phyloP scores from a whole-genome alignment of 2,329 filamentous ascomycete species.

The Arthrinium puccinioides region DNA sequence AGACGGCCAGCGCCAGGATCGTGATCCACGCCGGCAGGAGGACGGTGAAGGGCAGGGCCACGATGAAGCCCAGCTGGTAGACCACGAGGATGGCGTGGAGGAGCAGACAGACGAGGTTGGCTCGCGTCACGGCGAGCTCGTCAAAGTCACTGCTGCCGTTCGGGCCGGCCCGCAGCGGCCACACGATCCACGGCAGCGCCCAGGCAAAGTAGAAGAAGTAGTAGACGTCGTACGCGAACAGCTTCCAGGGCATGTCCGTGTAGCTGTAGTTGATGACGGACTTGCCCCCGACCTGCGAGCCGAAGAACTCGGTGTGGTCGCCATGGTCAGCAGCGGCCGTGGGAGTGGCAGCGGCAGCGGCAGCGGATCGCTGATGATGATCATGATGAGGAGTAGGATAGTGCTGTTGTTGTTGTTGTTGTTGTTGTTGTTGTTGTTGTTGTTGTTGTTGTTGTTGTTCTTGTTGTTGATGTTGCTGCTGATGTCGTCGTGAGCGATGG shows the following conservation, averaged over 20 bases:
- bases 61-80: slow-evolving; percentile 53
- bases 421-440: too few relatives aligned
- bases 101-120: slow-evolving; percentile 49
- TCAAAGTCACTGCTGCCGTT: slow-evolving; percentile 47
- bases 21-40: slow-evolving; percentile 44
- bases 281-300: slow-evolving; percentile 49
- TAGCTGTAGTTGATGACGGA: slow-evolving; percentile 55
- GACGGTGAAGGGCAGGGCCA: slow-evolving; percentile 45
- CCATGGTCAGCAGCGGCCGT: too few relatives aligned
- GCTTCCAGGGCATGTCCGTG: slow-evolving; percentile 45
- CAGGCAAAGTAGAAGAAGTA: slow-evolving; percentile 48
- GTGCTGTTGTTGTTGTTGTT: too few relatives aligned
- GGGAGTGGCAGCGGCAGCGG: too few relatives aligned
- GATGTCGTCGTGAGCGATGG: too few relatives aligned
- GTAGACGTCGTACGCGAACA: slow-evolving; percentile 45
- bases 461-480: too few relatives aligned
- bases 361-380: too few relatives aligned
- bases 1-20: slow-evolving; percentile 28
- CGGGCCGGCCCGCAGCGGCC: slow-evolving; percentile 47
- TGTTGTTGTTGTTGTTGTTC: too few relatives aligned
- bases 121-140: slow-evolving; percentile 53
- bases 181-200: slow-evolving; percentile 54
- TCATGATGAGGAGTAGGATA: too few relatives aligned
- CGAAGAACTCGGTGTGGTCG: slow-evolving; percentile 42
- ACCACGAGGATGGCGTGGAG: slow-evolving; percentile 53